phyloP scores from a whole-genome alignment of 2,329 filamentous ascomycete genomes.

The Colletotrichum liriopes region DNA sequence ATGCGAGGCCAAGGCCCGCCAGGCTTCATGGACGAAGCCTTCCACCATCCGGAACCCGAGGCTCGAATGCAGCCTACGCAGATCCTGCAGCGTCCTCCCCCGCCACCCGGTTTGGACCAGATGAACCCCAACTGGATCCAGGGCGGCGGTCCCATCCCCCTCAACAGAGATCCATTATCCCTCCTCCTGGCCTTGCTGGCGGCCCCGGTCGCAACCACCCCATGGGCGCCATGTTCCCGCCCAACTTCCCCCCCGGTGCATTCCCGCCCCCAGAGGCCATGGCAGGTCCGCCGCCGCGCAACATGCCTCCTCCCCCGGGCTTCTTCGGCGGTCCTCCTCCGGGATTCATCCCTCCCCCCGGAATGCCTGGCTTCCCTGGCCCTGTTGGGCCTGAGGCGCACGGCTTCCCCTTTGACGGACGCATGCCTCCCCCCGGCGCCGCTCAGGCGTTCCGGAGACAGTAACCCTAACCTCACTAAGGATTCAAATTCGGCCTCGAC shows the following conservation, averaged over 20 bases:
- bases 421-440: constrained; percentile 67
- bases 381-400: constrained; percentile 63
- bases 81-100: constrained; percentile 75
- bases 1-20: constrained; percentile 64
- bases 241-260: constrained; percentile 70
- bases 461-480: constrained; percentile 35
- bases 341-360: constrained; percentile 69
- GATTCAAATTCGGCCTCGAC: constrained; percentile 6
- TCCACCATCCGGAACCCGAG: constrained; percentile 65
- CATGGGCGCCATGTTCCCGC: constrained; percentile 73
- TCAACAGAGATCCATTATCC: constrained; percentile 65
- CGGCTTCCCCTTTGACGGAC: constrained; percentile 69
- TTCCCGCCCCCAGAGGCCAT: constrained; percentile 66
- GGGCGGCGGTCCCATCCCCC: constrained; percentile 60
- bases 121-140: constrained; percentile 72
- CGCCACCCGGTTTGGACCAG: constrained; percentile 73
- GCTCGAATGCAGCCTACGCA: constrained; percentile 72
- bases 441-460: constrained; percentile 57
- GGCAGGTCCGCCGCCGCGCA: constrained; percentile 67
- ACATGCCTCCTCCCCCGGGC: constrained; percentile 71
- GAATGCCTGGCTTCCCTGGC: constrained; percentile 71
- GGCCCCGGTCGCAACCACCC: constrained; percentile 60
- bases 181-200: constrained; percentile 71
- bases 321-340: constrained; percentile 67
- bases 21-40: constrained; percentile 69